Evolutionary conservation across 2,329 filamentous ascomycete genomes (phyloP).

Genomic region (Chalaropsis thielavioides): DNA sequence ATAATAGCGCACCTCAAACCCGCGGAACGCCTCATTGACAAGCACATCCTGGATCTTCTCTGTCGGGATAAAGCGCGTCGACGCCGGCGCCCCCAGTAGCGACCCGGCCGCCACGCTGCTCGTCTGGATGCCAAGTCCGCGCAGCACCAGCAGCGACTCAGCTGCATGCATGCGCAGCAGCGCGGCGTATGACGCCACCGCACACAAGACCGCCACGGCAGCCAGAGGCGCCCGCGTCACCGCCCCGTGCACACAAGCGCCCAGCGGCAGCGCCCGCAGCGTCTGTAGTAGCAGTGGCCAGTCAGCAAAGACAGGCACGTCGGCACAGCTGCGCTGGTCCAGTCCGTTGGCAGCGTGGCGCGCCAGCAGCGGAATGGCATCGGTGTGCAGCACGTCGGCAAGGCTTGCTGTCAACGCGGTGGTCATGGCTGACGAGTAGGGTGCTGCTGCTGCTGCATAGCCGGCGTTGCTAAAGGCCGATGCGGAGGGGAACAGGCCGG

Average conservation of each 20-base stretch:
- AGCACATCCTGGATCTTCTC: slow-evolving; percentile 85
- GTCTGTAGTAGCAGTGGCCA: slow-evolving; percentile 25
- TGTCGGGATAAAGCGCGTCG: slow-evolving; percentile 63
- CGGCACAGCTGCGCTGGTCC: slow-evolving; percentile 19
- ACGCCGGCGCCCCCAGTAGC: slow-evolving; percentile 44
- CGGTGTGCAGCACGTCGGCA: not conserved
- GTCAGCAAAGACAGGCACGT: slow-evolving; percentile 22
- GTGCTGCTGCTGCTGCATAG: not conserved
- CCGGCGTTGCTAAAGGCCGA: not conserved
- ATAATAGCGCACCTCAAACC: slow-evolving; percentile 83
- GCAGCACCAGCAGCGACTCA: slow-evolving; percentile 77
- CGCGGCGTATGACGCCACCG: slow-evolving; percentile 28
- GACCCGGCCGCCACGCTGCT: slow-evolving; percentile 37
- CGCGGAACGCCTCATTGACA: slow-evolving; percentile 86
- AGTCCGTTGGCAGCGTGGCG: slow-evolving; percentile 18
- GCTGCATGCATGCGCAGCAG: slow-evolving; percentile 40
- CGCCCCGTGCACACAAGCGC: slow-evolving; percentile 25
- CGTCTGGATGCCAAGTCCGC: slow-evolving; percentile 83
- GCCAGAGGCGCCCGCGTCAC: slow-evolving; percentile 28
- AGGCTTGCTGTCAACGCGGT: not conserved
- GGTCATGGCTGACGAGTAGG: not conserved
- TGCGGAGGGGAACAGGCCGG: slow-evolving; percentile 3
- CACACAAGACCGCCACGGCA: slow-evolving; percentile 28
- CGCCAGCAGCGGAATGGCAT: not conserved
- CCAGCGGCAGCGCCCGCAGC: slow-evolving; percentile 29